Conservation (phyloP, 2,329 filamentous ascomycete genomes). For the Lasiodiplodia hormozganensis region DNA sequence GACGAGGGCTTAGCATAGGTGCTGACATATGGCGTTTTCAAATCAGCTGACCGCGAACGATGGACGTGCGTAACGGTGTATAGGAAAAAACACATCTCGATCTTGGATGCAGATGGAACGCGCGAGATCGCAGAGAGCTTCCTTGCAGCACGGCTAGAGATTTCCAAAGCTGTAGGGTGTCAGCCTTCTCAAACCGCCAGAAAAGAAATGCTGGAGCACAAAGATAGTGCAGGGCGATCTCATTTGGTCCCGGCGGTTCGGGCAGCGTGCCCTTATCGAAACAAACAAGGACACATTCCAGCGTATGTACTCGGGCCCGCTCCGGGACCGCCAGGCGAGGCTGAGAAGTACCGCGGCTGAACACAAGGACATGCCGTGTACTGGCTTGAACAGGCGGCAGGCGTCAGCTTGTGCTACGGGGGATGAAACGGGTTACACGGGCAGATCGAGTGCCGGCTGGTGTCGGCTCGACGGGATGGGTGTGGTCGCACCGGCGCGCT, state of each 20-base stretch:
- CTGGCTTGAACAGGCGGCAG: background rate
- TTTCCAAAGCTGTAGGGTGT: conserved; percentile 1
- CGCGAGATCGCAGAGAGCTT: conserved; percentile 14
- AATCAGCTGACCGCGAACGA: background rate
- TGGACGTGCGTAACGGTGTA: background rate
- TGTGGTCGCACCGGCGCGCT: conserved; percentile 22
- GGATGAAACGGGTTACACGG: conserved; percentile 24
- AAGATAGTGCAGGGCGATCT: conserved; percentile 4
- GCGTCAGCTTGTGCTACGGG: conserved; percentile 23
- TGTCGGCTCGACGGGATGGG: conserved; percentile 13
- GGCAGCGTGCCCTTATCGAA: conserved; percentile 20
- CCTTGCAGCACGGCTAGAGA: conserved; percentile 16
- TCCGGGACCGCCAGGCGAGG: background rate
- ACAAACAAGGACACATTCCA: conserved; percentile 22
- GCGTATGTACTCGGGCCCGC: conserved; percentile 1
- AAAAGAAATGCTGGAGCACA: conserved; percentile 21
- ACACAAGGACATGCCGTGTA: conserved; percentile 18
- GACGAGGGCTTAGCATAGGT: background rate
- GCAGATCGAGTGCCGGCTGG: background rate
- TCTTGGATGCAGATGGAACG: background rate
- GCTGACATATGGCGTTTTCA: background rate
- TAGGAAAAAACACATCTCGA: background rate
- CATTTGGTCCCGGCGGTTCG: conserved; percentile 15
- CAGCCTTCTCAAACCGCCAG: conserved; percentile 22
- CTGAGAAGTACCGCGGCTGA: background rate